Base-by-base conservation (phyloP, 129 eudicot species). In the Smallanthus sonchifolius region DNA sequence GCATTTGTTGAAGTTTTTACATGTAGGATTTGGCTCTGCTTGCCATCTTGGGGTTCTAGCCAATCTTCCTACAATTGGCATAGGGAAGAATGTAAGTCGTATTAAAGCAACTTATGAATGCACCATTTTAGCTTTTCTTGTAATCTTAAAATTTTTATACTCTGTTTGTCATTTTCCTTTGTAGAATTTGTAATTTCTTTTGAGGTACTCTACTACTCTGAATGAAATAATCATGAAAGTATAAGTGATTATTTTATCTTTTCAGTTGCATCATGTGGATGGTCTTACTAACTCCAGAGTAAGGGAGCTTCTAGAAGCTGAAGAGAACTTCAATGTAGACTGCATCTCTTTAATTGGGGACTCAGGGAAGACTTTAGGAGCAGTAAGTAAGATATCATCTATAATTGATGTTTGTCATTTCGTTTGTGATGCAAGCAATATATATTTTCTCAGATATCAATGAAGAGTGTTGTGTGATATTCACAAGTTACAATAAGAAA, bases 41-140 rank as follows among this genome's bases (percentile, higher is more conserved):
- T 90, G 98, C 69, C 98, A 93, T 83, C 89, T 93, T 62, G 98
- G 98, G 45, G 98, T 93, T 77, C 76, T 90, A 65, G 96, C 86
- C 75, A 74, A 90, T 80, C 77, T 93, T 74, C 98, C 98, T 34
- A 81, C 97, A 49, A 85, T 90, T 52, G 98, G 98, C 73, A 79
- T 93, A 62, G 98, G 98, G 67, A 93, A 93, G 82, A 90, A 88
- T 78, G 97, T 87, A 86, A 82, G 97, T 72, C 74, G 38, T 63
- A 43, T 63, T 64, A 14, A 65, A 82, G 55, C 30, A 63, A 49
- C 74, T 67, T 48, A 44, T 51, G 55, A 34, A 8, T 75, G 38
- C 80, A 24, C 65, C 43, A 67, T 66, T 47, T 1, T 72, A 14
- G 5, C 4, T 54, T 39, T 57, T 6, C 16, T 39, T 60, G 56